Percentiles rank a stretch among this genome's conserved stretches.
Evolutionary conservation across 2,329 filamentous ascomycete species (phyloP).

Genomic region (Fusarium annulatum): DNA sequence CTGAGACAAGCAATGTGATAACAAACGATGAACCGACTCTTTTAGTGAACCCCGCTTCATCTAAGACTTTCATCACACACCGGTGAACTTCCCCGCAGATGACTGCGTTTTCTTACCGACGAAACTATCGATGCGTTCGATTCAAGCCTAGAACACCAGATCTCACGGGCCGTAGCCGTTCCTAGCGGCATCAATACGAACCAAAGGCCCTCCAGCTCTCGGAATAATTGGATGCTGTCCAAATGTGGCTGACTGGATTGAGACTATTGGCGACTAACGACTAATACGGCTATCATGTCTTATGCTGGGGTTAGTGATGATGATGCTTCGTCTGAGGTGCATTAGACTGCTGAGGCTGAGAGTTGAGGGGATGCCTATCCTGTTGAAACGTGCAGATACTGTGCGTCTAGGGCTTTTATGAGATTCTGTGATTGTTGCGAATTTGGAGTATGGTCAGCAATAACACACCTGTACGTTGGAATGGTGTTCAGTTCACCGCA

Average conservation of each 20-base stretch:
- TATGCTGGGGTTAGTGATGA: background rate
- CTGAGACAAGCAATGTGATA: background rate
- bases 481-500: background rate
- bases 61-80: slow-evolving; percentile 2
- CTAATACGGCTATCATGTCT: slow-evolving; percentile 2
- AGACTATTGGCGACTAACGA: background rate
- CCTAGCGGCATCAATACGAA: background rate
- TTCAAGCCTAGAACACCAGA: background rate
- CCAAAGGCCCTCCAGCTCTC: background rate
- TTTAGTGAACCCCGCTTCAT: background rate
- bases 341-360: background rate
- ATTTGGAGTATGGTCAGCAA: background rate
- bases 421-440: background rate
- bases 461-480: background rate
- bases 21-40: background rate
- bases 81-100: background rate
- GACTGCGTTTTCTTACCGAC: background rate
- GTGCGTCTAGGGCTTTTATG: background rate
- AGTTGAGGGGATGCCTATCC: too few species aligned
- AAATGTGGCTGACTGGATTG: background rate
- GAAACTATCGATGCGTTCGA: background rate
- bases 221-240: background rate
- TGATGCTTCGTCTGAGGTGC: background rate
- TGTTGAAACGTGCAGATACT: background rate
- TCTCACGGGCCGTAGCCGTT: slow-evolving; percentile 20